Conservation (phyloP, 108 stramenopile genomes). For the Cylindrotheca closterium region DNA sequence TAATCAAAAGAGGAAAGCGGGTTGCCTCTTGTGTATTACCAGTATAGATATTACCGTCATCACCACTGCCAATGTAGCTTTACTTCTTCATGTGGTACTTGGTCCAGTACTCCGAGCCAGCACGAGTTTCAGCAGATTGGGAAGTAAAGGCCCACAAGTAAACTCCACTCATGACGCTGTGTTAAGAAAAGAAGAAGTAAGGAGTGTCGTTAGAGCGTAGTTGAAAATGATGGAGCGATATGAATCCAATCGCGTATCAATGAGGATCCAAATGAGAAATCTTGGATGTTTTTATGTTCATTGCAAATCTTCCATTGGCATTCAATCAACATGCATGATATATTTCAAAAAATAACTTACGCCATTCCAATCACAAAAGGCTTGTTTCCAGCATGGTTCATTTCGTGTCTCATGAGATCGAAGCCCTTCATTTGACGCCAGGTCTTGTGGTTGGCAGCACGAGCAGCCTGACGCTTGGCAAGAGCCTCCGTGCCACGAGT, state of each 20-base stretch:
- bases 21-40: too few relatives aligned
- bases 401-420: slow-evolving; percentile 68
- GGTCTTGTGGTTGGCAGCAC: slow-evolving; percentile 58
- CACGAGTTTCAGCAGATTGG: slow-evolving; percentile 25
- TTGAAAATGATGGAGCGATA: too few relatives aligned
- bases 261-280: too few relatives aligned
- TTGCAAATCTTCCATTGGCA: too few relatives aligned
- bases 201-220: too few relatives aligned
- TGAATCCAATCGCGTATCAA: too few relatives aligned
- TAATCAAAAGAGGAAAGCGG: too few relatives aligned
- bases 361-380: slow-evolving; percentile 82
- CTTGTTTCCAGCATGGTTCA: slow-evolving; percentile 69
- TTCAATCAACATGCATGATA: too few relatives aligned
- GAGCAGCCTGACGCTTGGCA: slow-evolving; percentile 56
- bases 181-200: not conserved
- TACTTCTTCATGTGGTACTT: slow-evolving; percentile 33
- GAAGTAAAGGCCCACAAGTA: slow-evolving; percentile 25
- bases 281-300: too few relatives aligned
- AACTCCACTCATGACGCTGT: slow-evolving; percentile 31
- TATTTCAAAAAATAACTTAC: too few relatives aligned
- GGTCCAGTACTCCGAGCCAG: slow-evolving; percentile 32
- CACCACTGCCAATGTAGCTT: too few relatives aligned
- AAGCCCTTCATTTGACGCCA: slow-evolving; percentile 86
- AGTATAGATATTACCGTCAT: too few relatives aligned
- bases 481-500: slow-evolving; percentile 63